Evolutionary conservation across 768 basidiomycete genomes (phyloP).

Genomic region (Tricholomella constricta): DNA sequence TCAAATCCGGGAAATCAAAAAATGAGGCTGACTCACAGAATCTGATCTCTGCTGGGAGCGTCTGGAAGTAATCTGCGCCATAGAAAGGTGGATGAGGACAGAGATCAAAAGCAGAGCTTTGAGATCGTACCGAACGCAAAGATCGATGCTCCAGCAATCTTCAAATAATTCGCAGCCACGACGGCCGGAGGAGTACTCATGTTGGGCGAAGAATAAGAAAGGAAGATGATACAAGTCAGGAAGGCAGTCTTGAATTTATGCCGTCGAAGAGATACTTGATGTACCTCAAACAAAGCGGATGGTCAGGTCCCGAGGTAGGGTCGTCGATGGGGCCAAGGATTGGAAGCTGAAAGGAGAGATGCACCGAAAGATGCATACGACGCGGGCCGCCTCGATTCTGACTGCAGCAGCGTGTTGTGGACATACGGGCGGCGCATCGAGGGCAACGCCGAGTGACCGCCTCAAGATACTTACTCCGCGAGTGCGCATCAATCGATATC

Average conservation of each 20-base stretch:
- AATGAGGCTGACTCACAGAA: conserved; percentile 10
- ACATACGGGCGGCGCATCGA: too few species aligned
- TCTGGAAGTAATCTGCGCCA: conserved; percentile 20
- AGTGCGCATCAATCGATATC: too few species aligned
- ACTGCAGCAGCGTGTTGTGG: too few species aligned
- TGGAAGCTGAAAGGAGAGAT: not conserved
- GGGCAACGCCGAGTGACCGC: too few species aligned
- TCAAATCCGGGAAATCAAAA: not conserved
- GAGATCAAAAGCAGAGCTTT: not conserved
- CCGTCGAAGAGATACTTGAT: not conserved
- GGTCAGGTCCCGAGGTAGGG: not conserved
- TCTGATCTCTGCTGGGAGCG: conserved; percentile 20
- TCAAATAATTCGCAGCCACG: conserved; percentile 20
- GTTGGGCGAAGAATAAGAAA: not conserved
- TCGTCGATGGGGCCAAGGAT: not conserved
- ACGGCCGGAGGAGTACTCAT: conserved; percentile 1
- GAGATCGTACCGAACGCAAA: conserved; percentile 18
- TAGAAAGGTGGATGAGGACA: not conserved
- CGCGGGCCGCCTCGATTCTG: too few species aligned
- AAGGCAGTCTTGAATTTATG: too few species aligned
- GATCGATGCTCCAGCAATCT: conserved; percentile 21
- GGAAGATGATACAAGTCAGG: not conserved
- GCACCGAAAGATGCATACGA: not conserved
- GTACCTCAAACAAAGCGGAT: not conserved
- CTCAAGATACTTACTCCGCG: too few species aligned